Conservation (phyloP, 148 eudicot species). For the Fagopyrum homotropicum region DNA sequence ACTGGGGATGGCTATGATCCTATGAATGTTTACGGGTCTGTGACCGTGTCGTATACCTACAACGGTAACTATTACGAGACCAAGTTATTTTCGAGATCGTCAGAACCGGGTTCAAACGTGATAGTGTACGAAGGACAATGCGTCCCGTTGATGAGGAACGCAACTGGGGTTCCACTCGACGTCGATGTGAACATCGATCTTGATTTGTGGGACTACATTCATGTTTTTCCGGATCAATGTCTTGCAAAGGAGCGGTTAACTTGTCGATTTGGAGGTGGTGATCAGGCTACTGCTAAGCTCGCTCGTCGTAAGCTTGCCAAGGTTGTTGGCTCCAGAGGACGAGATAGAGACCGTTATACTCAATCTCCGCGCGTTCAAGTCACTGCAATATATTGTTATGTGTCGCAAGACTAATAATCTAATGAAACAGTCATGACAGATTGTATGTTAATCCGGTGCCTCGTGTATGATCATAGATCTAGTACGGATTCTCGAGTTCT, state of each 20-base stretch:
- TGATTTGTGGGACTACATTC: conserved; percentile 2
- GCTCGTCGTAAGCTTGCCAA: no score
- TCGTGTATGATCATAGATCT: no score
- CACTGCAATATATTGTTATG: no score
- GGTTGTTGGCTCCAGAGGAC: no score
- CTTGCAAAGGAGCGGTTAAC: neutral
- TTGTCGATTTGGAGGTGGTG: no score
- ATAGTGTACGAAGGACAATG: neutral
- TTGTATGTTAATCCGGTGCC: no score
- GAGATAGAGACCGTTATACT: no score
- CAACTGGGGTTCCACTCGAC: neutral
- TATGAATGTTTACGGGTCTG: neutral
- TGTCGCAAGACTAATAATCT: no score
- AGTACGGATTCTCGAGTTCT: no score
- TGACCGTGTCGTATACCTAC: neutral
- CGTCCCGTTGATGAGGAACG: neutral
- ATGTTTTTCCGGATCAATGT: neutral
- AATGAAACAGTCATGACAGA: no score
- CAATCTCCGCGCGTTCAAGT: no score
- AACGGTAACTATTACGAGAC: neutral
- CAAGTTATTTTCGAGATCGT: neutral
- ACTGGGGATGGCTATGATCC: neutral
- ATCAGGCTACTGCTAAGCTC: no score
- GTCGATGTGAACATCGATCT: neutral
- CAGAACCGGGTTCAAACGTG: neutral